These are phyloP conservation scores for Arthrinium puccinioides DNA, from an alignment of 2,329 filamentous ascomycete species.

Conservation along the genomic window DNA sequence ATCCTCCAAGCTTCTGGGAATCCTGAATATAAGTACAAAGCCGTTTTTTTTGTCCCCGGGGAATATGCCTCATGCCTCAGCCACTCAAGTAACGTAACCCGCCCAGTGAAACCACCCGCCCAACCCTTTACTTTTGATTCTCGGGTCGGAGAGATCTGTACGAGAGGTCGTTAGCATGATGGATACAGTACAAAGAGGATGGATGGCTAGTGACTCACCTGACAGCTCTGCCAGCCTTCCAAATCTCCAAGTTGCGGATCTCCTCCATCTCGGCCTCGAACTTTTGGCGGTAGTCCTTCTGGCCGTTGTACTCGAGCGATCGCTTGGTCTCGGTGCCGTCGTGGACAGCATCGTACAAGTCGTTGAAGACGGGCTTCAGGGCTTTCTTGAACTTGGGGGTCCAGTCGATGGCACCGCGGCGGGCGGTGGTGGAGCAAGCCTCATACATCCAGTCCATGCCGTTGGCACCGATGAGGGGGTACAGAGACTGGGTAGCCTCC, in stretches of 20 bases:
- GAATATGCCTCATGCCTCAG: constrained; percentile 13
- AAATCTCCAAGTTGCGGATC: constrained; percentile 97
- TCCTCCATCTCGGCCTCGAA: constrained; percentile 98
- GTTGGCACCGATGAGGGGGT: constrained; percentile 93
- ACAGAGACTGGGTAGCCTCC: constrained; percentile 96
- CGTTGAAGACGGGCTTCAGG: constrained; percentile 97
- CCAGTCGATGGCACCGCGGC: constrained; percentile 99
- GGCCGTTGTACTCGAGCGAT: constrained; percentile 94
- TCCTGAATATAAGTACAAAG: constrained; percentile 29
- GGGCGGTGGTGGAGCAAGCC: constrained; percentile 97
- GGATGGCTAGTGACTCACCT: constrained; percentile 46
- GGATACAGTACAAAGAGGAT: background rate
- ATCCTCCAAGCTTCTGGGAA: constrained; percentile 18
- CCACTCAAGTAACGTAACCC: constrained; percentile 13
- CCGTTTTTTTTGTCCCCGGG: constrained; percentile 11
- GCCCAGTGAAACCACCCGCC: constrained; percentile 9
- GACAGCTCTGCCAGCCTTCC: constrained; percentile 96
- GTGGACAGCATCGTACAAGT: constrained; percentile 88
- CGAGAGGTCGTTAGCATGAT: constrained; percentile 14
- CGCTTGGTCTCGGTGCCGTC: constrained; percentile 92
- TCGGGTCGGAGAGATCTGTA: constrained; percentile 69
- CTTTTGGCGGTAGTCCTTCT: constrained; percentile 91
- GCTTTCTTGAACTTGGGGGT: constrained; percentile 94
- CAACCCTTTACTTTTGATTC: constrained; percentile 63
- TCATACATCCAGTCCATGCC: constrained; percentile 99